Percentiles rank a stretch among this genome's conserved stretches.
These are phyloP conservation scores for Pythium chondricola DNA, from an alignment of 352 stramenopile species.

Conservation along the genomic window DNA sequence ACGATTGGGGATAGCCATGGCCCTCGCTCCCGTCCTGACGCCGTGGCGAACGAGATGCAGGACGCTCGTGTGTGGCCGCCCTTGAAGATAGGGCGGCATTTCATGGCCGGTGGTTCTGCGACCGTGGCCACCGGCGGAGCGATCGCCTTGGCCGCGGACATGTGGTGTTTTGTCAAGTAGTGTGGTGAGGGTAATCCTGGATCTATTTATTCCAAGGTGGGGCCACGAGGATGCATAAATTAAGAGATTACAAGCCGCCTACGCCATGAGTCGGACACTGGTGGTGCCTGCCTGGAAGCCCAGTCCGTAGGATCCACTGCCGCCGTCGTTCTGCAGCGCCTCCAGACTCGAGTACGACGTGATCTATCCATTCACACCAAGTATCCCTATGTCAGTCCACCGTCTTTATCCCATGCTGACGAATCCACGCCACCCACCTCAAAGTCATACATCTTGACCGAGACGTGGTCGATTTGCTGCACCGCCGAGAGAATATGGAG, in stretches of 20 bases:
- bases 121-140: conserved; percentile 6
- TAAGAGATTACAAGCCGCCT: too few relatives aligned
- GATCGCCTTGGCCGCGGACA: too few relatives aligned
- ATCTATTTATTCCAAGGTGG: too few relatives aligned
- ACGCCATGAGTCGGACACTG: conserved; percentile 38
- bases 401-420: too few relatives aligned
- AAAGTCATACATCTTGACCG: conserved; percentile 81
- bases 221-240: too few relatives aligned
- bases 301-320: conserved; percentile 19
- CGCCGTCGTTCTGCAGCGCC: conserved; percentile 34
- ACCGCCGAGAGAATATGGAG: conserved; percentile 71
- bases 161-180: too few relatives aligned
- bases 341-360: conserved; percentile 43
- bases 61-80: conserved; percentile 3
- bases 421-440: conserved; percentile 26
- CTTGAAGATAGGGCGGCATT: conserved; percentile 10
- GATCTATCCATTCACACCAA: conserved; percentile 19
- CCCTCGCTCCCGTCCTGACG: conserved; percentile 5
- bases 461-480: conserved; percentile 76
- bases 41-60: conserved; percentile 11
- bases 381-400: neutral
- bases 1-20: too few relatives aligned
- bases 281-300: conserved; percentile 23
- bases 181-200: too few relatives aligned
- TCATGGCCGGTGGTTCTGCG: neutral